These are phyloP conservation scores for Pseudopediastrum boryanum DNA, from an alignment of 139 green algal species.

Conservation along the genomic window DNA sequence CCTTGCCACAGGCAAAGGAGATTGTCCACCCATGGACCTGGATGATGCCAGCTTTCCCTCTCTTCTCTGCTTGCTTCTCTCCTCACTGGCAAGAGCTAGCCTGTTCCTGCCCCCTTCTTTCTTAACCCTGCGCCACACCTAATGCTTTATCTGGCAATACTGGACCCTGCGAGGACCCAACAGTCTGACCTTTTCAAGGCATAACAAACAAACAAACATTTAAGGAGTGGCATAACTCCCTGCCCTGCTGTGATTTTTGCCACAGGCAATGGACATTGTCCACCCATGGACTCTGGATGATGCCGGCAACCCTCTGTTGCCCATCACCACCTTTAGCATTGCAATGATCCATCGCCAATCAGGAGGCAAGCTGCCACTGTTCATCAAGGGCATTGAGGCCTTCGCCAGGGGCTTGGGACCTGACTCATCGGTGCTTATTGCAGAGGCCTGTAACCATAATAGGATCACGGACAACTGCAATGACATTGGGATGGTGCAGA, in stretches of 20 bases:
- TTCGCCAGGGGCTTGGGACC: slow-evolving; percentile 28
- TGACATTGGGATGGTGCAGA: slow-evolving; percentile 73
- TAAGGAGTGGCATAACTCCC: no score
- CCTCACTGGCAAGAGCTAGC: no score
- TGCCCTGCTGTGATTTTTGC: not conserved
- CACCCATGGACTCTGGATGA: slow-evolving; percentile 68
- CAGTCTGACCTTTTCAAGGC: no score
- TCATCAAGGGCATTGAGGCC: slow-evolving; percentile 47
- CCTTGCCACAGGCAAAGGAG: slow-evolving; percentile 58
- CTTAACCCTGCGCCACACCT: no score
- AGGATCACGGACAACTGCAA: slow-evolving; percentile 71
- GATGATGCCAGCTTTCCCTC: slow-evolving; percentile 38
- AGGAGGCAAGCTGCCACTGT: slow-evolving; percentile 56
- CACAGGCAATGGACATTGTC: slow-evolving; percentile 69
- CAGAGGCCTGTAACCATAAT: slow-evolving; percentile 78
- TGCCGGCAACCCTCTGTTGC: slow-evolving; percentile 48
- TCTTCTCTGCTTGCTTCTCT: no score
- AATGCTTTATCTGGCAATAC: no score
- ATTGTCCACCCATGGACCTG: slow-evolving; percentile 73
- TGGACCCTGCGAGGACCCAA: no score
- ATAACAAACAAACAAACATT: no score
- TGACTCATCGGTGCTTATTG: slow-evolving; percentile 57
- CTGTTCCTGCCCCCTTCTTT: no score
- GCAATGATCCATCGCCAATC: slow-evolving; percentile 62
- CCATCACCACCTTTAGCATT: slow-evolving; percentile 73